Conservation (phyloP, 2,329 filamentous ascomycete genomes). For the Diaporthe helianthi region DNA sequence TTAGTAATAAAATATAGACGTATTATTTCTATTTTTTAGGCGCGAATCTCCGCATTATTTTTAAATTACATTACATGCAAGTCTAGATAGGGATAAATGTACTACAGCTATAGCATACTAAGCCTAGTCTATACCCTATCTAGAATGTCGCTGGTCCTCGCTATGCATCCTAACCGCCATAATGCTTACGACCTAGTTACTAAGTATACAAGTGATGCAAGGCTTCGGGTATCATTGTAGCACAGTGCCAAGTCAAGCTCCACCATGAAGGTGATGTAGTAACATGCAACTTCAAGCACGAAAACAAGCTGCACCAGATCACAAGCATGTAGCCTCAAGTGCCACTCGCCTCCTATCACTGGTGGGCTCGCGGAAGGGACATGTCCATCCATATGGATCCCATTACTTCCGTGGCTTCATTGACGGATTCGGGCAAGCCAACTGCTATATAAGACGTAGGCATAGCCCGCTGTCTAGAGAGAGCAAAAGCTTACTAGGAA, state of each 20-base stretch:
- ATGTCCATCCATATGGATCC: neutral
- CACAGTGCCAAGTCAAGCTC: slow-evolving; percentile 10
- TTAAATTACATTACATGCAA: neutral
- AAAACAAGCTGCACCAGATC: slow-evolving; percentile 19
- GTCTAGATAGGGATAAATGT: neutral
- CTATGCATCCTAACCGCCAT: neutral
- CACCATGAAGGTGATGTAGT: slow-evolving; percentile 10
- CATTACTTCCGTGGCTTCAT: slow-evolving; percentile 8
- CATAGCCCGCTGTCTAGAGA: slow-evolving; percentile 4
- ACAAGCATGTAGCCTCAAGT: slow-evolving; percentile 8
- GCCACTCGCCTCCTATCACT: slow-evolving; percentile 3
- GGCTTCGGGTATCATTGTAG: slow-evolving; percentile 9
- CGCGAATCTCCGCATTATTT: no score
- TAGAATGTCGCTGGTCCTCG: slow-evolving; percentile 2
- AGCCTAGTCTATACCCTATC: neutral
- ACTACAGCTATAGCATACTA: neutral
- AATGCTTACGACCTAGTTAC: neutral
- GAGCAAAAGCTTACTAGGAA: neutral
- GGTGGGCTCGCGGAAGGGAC: neutral
- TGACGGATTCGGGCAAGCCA: slow-evolving; percentile 3
- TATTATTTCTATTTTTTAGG: no score
- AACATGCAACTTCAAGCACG: slow-evolving; percentile 10
- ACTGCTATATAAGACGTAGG: slow-evolving; percentile 16
- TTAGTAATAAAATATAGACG: no score
- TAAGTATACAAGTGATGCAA: slow-evolving; percentile 5